phyloP scores from a whole-genome alignment of 1,284 basidiomycete genomes.

The Volvariella surrecta region DNA sequence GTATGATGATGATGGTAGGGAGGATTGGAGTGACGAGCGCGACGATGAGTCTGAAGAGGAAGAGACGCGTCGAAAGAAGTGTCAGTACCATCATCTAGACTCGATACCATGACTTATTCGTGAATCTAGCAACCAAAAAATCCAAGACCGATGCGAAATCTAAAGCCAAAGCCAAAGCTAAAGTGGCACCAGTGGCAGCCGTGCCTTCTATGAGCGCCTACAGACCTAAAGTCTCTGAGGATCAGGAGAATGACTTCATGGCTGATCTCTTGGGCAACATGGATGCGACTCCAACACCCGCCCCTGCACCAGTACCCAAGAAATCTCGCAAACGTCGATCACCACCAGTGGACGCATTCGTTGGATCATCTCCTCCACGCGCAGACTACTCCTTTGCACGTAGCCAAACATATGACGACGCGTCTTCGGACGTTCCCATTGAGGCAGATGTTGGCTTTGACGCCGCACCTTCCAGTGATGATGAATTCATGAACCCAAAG shows the following conservation, averaged over 20 bases:
- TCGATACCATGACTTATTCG: background rate
- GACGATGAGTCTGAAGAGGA: slow-evolving; percentile 38
- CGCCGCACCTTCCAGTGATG: slow-evolving; percentile 43
- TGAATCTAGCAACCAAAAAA: slow-evolving; percentile 30
- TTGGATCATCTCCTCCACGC: slow-evolving; percentile 26
- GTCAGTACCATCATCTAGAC: slow-evolving; percentile 17
- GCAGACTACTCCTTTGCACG: slow-evolving; percentile 18
- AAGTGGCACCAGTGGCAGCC: slow-evolving; percentile 38
- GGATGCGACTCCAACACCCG: slow-evolving; percentile 36
- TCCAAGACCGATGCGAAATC: slow-evolving; percentile 27
- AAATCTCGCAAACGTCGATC: slow-evolving; percentile 67
- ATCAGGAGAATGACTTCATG: slow-evolving; percentile 86
- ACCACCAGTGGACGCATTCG: slow-evolving; percentile 35
- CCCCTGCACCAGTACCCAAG: slow-evolving; percentile 19
- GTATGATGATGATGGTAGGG: slow-evolving; percentile 95
- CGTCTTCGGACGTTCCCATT: slow-evolving; percentile 50
- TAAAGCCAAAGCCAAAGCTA: slow-evolving; percentile 21
- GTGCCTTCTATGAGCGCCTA: slow-evolving; percentile 68
- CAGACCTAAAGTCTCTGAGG: slow-evolving; percentile 62
- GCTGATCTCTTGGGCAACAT: slow-evolving; percentile 62
- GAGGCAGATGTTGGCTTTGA: slow-evolving; percentile 27
- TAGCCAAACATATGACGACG: slow-evolving; percentile 22
- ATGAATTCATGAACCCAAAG: slow-evolving; percentile 54
- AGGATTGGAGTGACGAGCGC: slow-evolving; percentile 72
- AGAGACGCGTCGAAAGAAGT: slow-evolving; percentile 30